Conservation (phyloP, 495 filamentous ascomycete genomes). For the Filosporella fistucella region DNA sequence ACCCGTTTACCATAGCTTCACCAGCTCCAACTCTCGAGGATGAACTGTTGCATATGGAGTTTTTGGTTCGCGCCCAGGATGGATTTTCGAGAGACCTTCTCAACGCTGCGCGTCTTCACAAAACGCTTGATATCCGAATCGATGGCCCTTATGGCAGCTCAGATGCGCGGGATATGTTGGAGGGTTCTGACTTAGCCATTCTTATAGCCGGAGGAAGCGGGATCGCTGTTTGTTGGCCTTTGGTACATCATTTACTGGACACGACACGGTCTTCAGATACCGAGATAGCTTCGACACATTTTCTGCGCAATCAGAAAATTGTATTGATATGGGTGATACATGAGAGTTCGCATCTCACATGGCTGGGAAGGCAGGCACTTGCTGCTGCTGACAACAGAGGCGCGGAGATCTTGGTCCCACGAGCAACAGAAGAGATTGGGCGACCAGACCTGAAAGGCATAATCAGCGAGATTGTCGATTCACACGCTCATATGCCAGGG, state of each 20-base stretch:
- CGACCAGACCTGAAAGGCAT: conserved; percentile 42
- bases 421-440: conserved; percentile 44
- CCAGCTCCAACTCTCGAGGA: conserved; percentile 27
- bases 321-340: conserved; percentile 56
- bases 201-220: conserved; percentile 59
- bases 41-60: conserved; percentile 36
- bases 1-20: conserved; percentile 61
- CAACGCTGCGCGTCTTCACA: conserved; percentile 36
- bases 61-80: conserved; percentile 52
- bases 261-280: not conserved
- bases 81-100: conserved; percentile 55
- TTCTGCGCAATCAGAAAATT: conserved; percentile 30
- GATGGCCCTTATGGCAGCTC: conserved; percentile 58
- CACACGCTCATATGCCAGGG: conserved; percentile 10
- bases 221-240: conserved; percentile 54
- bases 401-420: conserved; percentile 43
- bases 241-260: conserved; percentile 37
- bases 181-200: conserved; percentile 36
- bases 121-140: conserved; percentile 31
- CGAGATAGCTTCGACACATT: conserved; percentile 12
- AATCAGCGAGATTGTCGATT: conserved; percentile 27
- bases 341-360: conserved; percentile 40
- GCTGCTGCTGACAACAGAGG: conserved; percentile 38
- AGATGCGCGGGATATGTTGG: conserved; percentile 37
- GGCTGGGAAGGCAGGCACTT: conserved; percentile 43